Base-by-base conservation (phyloP, 352 stramenopile genomes). In the Phytophthora chlamydospora region DNA sequence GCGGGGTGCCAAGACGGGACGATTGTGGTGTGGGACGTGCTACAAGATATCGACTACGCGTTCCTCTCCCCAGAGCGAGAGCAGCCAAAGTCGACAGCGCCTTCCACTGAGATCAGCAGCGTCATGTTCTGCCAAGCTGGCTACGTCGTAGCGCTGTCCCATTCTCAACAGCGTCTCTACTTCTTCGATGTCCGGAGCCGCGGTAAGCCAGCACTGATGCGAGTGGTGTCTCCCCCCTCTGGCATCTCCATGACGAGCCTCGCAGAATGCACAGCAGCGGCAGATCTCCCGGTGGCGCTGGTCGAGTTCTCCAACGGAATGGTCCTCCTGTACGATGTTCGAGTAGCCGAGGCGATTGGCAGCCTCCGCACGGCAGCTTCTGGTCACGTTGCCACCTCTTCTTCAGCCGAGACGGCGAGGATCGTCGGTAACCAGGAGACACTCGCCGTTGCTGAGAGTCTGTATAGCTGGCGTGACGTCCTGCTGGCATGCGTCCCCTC, bases 21-120 rank as follows among this genome's bases (percentile, higher is more conserved):
- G 3, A 14, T 83, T 1, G 57, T 76, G 8, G 66, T 90, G 13
- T 91, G 81, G 78, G 59, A 93, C 52, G 39, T 82, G 13, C 53
- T 90, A 9, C 68, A 72, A 17, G 70, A 88, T 29, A 48, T 52
- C 9, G 74, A 86, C 38, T 65, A 79, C 57, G 57, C 43, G 6
- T 78, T 71, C 53, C 53, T 80, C 33, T 48, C 70, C 12, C 35
- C 44, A 17, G 1, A 50, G n/a, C 16, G 19, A 51, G 11, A 19
- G 12, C 33, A 54, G 4, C 31, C 9, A 24, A 52, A 43, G 2
- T 21, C 36, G 16, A 33, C 54, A 7, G 21, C 24, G 24, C 5
- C 17, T 36, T 49, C 52, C 8, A 27, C 13, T 2, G 48, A 54
- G 11, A 58, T 61, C 16, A 48, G 34, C 24, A 14, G 38, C 53